These are phyloP conservation scores for Candida suzukii DNA, from an alignment of 805 yeast species.

Conservation along the genomic window DNA sequence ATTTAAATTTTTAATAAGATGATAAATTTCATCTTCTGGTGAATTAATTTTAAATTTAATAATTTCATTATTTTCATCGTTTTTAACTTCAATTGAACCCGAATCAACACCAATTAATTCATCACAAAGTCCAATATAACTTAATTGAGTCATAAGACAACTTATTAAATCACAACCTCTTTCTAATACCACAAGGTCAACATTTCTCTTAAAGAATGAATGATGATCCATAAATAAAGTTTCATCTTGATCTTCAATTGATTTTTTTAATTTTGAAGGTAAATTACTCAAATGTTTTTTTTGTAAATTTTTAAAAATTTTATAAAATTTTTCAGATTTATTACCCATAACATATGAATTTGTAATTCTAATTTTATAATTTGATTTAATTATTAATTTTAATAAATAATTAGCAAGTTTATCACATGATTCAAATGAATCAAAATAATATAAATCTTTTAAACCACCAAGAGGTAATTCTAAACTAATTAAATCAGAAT, in stretches of 20 bases:
- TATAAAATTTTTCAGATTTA: constrained; percentile 41
- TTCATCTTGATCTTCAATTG: constrained; percentile 26
- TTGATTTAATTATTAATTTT: constrained; percentile 32
- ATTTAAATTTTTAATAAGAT: constrained; percentile 53
- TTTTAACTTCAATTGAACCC: neutral
- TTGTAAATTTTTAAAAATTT: constrained; percentile 28
- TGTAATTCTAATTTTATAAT: constrained; percentile 39
- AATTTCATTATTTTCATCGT: neutral
- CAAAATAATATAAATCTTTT: constrained; percentile 34
- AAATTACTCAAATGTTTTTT: constrained; percentile 22
- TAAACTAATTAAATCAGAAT: constrained; percentile 7
- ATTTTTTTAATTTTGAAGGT: constrained; percentile 26
- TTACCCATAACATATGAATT: constrained; percentile 56
- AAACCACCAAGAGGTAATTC: constrained; percentile 10
- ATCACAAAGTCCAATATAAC: constrained; percentile 76
- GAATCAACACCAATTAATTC: constrained; percentile 53
- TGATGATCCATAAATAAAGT: constrained; percentile 25
- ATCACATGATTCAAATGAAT: constrained; percentile 39
- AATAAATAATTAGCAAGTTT: constrained; percentile 43
- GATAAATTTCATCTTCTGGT: constrained; percentile 39
- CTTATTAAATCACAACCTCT: constrained; percentile 69
- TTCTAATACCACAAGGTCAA: constrained; percentile 74
- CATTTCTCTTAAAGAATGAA: constrained; percentile 33
- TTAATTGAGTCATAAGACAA: constrained; percentile 66
- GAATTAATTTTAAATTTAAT: constrained; percentile 20